A percentile compares a stretch with the other conserved stretches of the same genome.
phyloP scores from a whole-genome alignment of 352 stramenopile genomes.

The Phytopythium oedochilum region DNA sequence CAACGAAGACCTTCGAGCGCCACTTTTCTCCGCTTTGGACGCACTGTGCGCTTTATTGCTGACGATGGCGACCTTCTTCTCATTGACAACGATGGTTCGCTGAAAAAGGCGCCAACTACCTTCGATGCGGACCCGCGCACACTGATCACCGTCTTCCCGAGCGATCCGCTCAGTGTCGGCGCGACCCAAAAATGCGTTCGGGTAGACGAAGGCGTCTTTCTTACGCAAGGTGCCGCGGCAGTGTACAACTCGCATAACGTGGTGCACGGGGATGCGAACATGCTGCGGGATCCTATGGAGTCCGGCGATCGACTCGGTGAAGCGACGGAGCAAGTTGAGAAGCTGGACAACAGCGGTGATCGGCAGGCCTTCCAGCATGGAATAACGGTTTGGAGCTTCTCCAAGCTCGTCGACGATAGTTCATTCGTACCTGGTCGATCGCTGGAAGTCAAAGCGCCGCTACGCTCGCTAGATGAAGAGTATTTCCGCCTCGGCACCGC shows the following conservation, averaged over 20 bases:
- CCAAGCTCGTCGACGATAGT: background rate
- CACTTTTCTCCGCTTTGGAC: conserved; percentile 25
- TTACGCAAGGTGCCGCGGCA: conserved; percentile 22
- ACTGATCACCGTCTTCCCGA: conserved; percentile 33
- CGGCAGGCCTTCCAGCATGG: background rate
- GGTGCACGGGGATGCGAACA: conserved; percentile 12
- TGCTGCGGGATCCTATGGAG: background rate
- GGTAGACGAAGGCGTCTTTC: conserved; percentile 19
- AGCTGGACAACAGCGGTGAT: background rate
- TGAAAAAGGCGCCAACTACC: conserved; percentile 23
- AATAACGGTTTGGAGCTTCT: background rate
- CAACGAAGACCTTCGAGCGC: background rate
- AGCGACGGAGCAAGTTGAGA: background rate
- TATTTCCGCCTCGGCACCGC: conserved; percentile 9
- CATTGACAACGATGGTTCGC: conserved; percentile 24
- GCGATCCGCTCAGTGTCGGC: conserved; percentile 13
- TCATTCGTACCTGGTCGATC: background rate
- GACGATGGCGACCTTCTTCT: conserved; percentile 33
- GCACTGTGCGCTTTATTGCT: conserved; percentile 29
- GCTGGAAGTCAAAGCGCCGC: background rate
- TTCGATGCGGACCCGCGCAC: conserved; percentile 24
- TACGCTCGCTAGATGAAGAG: background rate
- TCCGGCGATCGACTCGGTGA: conserved; percentile 4
- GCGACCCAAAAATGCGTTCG: conserved; percentile 15
- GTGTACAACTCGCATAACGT: conserved; percentile 7